Conservation (phyloP, 1,284 basidiomycete species). For the Sporisorium reilianum region DNA sequence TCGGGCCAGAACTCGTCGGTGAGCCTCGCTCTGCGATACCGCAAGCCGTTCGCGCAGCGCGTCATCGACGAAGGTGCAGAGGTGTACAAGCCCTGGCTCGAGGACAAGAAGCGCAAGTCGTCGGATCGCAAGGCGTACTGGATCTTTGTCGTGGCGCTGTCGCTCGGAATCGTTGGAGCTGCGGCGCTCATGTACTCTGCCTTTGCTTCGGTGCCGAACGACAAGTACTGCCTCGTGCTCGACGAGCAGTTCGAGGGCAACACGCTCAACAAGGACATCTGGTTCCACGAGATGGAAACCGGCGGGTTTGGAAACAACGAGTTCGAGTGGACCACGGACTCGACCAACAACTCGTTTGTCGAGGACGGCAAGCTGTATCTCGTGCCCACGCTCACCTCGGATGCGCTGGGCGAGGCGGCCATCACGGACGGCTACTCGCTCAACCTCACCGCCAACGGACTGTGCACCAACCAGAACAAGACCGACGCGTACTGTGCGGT, state of each 20-base stretch:
- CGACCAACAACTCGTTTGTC: conserved; percentile 81
- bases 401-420: conserved; percentile 76
- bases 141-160: conserved; percentile 30
- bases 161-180: conserved; percentile 36
- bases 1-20: conserved; percentile 10
- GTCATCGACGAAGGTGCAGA: conserved; percentile 18
- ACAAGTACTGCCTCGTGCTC: conserved; percentile 76
- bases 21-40: conserved; percentile 17
- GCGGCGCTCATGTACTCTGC: conserved; percentile 41
- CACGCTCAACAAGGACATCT: conserved; percentile 76
- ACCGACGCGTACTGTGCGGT: conserved; percentile 71
- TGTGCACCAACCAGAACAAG: conserved; percentile 77
- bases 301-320: conserved; percentile 88
- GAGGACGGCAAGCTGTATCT: conserved; percentile 82
- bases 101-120: conserved; percentile 31
- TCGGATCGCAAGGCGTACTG: conserved; percentile 51
- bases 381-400: conserved; percentile 84
- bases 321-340: conserved; percentile 87
- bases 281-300: conserved; percentile 83
- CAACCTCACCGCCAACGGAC: conserved; percentile 80
- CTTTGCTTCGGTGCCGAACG: conserved; percentile 29
- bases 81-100: conserved; percentile 51
- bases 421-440: conserved; percentile 80
- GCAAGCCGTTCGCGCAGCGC: conserved; percentile 32
- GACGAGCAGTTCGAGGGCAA: conserved; percentile 80